These are phyloP conservation scores for Lepidium africanum DNA, from an alignment of 345 rosid species.

Conservation along the genomic window DNA sequence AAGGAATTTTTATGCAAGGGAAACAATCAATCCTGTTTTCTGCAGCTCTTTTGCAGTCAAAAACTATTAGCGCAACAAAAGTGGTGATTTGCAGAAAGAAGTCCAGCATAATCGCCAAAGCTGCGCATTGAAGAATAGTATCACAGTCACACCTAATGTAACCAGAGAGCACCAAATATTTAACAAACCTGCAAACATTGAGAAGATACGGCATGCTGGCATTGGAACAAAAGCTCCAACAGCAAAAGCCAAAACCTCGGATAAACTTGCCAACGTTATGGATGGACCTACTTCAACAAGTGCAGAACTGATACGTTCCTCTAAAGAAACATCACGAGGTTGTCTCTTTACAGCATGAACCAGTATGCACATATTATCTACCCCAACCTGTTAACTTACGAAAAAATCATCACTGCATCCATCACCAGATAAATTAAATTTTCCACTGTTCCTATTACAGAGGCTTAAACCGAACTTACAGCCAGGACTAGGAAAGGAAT, in stretches of 20 bases:
- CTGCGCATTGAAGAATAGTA: constrained; percentile 39
- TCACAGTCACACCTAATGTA: constrained; percentile 4
- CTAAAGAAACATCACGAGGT: constrained; percentile 55
- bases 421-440: constrained; percentile 2
- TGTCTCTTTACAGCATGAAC: constrained; percentile 96
- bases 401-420: constrained; percentile 1
- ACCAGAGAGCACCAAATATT: neutral
- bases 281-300: constrained; percentile 98
- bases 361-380: constrained; percentile 97
- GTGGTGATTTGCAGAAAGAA: constrained; percentile 96
- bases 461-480: constrained; percentile 47
- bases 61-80: constrained; percentile 88
- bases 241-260: constrained; percentile 94
- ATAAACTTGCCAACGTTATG: constrained; percentile 90
- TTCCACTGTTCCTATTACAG: neutral
- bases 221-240: constrained; percentile 91
- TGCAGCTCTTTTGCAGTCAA: constrained; percentile 75
- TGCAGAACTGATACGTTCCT: constrained; percentile 83
- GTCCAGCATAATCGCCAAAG: constrained; percentile 87
- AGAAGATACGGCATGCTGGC: constrained; percentile 98
- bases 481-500: constrained; percentile 96
- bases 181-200: constrained; percentile 85
- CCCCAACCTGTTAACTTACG: constrained; percentile 65
- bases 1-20: constrained; percentile 68
- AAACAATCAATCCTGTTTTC: constrained; percentile 86